These are phyloP conservation scores for Gaeumannomyces sp. DNA, from an alignment of 2,329 filamentous ascomycete genomes.

Conservation along the genomic window DNA sequence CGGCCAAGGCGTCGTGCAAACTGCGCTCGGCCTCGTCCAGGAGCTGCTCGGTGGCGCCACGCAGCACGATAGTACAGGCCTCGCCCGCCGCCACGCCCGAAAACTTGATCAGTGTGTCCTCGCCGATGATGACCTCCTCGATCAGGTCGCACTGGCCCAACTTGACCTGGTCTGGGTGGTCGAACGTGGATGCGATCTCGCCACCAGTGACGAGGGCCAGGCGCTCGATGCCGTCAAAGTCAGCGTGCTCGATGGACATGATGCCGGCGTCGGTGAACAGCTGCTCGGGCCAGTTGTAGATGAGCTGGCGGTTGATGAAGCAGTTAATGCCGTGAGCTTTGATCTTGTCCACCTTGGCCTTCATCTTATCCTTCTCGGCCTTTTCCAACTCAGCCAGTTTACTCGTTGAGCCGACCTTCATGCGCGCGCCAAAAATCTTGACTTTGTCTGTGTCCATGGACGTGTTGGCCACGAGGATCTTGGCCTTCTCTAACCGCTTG, in stretches of 20 bases:
- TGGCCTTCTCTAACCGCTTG: conserved; percentile 94
- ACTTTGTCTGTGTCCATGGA: conserved; percentile 99
- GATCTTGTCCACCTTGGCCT: conserved; percentile 97
- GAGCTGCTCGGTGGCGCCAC: conserved; percentile 92
- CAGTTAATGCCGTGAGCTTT: conserved; percentile 99
- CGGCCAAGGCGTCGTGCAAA: conserved; percentile 90
- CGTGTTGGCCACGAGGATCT: conserved; percentile 96
- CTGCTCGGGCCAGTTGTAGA: conserved; percentile 99
- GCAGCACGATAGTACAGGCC: conserved; percentile 93
- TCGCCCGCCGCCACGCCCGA: conserved; percentile 90
- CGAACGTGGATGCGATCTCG: conserved; percentile 96
- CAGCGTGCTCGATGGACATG: conserved; percentile 96
- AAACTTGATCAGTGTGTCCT: conserved; percentile 96
- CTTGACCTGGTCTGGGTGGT: conserved; percentile 95
- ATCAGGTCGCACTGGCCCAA: conserved; percentile 92
- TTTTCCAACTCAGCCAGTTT: conserved; percentile 98
- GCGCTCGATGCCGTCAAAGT: conserved; percentile 96
- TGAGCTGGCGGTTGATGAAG: conserved; percentile 98
- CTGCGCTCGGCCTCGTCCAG: conserved; percentile 95
- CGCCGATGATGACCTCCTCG: conserved; percentile 96
- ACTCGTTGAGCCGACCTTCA: conserved; percentile 93
- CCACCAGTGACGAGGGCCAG: conserved; percentile 92
- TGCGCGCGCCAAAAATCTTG: conserved; percentile 96
- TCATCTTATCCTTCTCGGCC: conserved; percentile 99
- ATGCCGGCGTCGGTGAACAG: conserved; percentile 97